phyloP scores from a whole-genome alignment of 345 rosid genomes.

The Barbarea vulgaris region DNA sequence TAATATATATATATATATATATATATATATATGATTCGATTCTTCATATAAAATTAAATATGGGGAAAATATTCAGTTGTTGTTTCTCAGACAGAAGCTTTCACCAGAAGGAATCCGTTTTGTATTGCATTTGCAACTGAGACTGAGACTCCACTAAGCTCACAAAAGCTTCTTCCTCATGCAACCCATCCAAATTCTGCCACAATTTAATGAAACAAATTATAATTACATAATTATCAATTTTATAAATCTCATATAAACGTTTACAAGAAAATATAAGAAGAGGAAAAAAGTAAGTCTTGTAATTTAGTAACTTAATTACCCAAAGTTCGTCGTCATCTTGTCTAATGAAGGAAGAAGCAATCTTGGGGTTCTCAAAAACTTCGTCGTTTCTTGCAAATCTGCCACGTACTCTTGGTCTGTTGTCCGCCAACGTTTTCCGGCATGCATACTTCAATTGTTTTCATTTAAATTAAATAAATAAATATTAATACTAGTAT shows the following conservation, averaged over 20 bases:
- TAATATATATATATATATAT: neutral
- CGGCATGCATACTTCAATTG: constrained; percentile 84
- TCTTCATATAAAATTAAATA: constrained; percentile 1
- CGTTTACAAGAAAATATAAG: neutral
- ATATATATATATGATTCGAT: constrained; percentile 19
- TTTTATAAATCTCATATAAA: neutral
- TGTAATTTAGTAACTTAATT: constrained; percentile 27
- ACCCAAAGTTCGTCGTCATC: constrained; percentile 88
- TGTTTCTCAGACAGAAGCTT: constrained; percentile 20
- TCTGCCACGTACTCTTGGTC: constrained; percentile 98
- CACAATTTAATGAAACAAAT: neutral
- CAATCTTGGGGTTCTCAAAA: constrained; percentile 54
- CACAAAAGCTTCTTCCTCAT: constrained; percentile 34
- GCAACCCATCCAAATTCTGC: constrained; percentile 45
- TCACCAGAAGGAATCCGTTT: constrained; percentile 36
- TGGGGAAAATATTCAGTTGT: neutral
- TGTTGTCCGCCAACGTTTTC: constrained; percentile 94
- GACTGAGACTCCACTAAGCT: constrained; percentile 28
- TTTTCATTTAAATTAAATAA: constrained; percentile 13
- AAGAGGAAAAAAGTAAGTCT: neutral
- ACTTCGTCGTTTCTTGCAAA: constrained; percentile 91
- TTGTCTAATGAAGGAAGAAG: constrained; percentile 57
- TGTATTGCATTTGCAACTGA: constrained; percentile 34
- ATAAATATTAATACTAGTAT: no score
- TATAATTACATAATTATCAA: neutral